A percentile compares a stretch with the other conserved stretches of the same genome.
These are phyloP conservation scores for Fusarium mangiferae DNA, from an alignment of 2,329 filamentous ascomycete species.

Conservation along the genomic window DNA sequence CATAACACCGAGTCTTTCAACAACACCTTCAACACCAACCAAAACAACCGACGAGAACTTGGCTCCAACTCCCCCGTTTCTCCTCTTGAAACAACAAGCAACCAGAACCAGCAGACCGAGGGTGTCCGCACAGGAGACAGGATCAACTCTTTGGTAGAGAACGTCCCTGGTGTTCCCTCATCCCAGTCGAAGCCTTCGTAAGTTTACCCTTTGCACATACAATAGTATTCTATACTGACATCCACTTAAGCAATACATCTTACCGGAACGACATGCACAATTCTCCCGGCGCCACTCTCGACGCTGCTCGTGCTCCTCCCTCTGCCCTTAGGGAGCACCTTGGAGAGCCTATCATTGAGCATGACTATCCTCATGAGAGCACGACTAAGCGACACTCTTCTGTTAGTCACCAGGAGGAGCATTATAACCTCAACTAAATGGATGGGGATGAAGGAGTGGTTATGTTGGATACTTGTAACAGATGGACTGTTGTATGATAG, in stretches of 20 bases:
- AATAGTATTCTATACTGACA: rapidly evolving
- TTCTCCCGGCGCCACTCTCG: background rate
- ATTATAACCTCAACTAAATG: constrained; percentile 32
- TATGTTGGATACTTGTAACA: rapidly evolving
- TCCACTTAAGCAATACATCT: background rate
- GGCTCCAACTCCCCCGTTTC: background rate
- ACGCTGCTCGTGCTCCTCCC: constrained; percentile 43
- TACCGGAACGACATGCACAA: background rate
- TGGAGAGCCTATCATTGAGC: constrained; percentile 45
- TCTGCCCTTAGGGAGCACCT: constrained; percentile 40
- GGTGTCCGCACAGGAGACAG: constrained; percentile 25
- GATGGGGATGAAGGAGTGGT: background rate
- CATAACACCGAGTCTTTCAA: background rate
- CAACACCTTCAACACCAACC: constrained; percentile 2
- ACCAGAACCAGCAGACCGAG: background rate
- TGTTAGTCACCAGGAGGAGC: constrained; percentile 47
- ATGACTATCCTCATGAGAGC: constrained; percentile 47
- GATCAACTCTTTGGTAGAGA: constrained; percentile 26
- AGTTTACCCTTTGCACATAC: rapidly evolving
- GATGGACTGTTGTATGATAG: background rate
- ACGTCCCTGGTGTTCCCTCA: constrained; percentile 16
- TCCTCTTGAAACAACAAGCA: background rate
- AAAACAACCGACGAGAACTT: constrained; percentile 14
- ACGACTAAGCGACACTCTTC: constrained; percentile 43
- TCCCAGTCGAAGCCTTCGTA: constrained; percentile 7